Conservation (phyloP, 2,329 filamentous ascomycete species). For the Teratosphaeria gauchensis region DNA sequence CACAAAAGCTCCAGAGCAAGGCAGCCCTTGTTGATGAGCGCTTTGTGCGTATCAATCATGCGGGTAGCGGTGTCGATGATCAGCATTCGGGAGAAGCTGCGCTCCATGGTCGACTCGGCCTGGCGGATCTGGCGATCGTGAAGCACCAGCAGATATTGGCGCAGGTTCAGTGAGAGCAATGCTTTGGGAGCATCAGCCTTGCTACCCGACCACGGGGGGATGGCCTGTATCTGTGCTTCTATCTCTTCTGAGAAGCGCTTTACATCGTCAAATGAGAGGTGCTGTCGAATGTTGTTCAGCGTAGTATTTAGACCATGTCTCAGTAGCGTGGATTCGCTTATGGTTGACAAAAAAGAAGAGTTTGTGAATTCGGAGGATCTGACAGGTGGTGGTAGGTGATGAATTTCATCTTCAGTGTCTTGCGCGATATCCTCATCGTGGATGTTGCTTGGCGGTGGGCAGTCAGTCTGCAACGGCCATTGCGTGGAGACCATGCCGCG, state of each 20-base stretch:
- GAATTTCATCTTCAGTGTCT: conserved; percentile 5
- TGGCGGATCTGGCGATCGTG: conserved; percentile 22
- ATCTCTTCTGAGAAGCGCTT: conserved; percentile 25
- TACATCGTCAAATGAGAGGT: conserved; percentile 21
- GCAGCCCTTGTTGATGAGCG: conserved; percentile 14
- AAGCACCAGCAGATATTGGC: conserved; percentile 23
- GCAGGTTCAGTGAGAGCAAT: conserved; percentile 20
- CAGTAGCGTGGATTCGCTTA: conserved; percentile 16
- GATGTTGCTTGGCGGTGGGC: conserved; percentile 39
- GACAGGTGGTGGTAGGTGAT: conserved; percentile 12
- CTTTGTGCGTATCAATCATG: conserved; percentile 19
- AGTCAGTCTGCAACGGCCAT: conserved; percentile 39
- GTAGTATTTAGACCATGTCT: conserved; percentile 18
- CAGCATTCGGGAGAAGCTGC: conserved; percentile 21
- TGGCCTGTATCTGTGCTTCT: conserved; percentile 16
- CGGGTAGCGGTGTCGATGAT: conserved; percentile 18
- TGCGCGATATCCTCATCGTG: conserved; percentile 39
- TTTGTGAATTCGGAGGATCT: conserved; percentile 17
- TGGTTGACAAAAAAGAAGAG: conserved; percentile 17
- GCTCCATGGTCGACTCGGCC: conserved; percentile 15
- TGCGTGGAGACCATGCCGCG: conserved; percentile 42
- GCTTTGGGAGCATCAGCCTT: conserved; percentile 7
- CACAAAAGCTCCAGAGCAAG: conserved; percentile 19
- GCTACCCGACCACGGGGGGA: conserved; percentile 16
- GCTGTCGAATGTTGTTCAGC: conserved; percentile 24